Evolutionary conservation across 169 alveolate species (phyloP).

Genomic region (Babesia sp.): DNA sequence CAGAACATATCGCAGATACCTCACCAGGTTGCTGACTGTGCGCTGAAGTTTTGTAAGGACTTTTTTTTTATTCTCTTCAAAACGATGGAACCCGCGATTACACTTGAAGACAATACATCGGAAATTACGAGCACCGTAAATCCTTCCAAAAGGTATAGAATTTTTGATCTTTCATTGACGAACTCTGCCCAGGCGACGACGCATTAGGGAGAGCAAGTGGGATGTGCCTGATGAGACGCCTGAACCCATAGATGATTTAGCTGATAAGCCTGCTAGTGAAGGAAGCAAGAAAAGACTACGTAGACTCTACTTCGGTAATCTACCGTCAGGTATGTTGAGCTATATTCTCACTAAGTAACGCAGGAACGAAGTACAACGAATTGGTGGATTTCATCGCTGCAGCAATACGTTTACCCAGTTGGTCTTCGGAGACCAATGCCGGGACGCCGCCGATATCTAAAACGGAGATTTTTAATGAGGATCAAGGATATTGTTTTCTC

Average conservation of each 20-base stretch:
- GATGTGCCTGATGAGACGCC: conserved; percentile 38
- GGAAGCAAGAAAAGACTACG: conserved; percentile 70
- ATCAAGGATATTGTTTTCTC: conserved; percentile 78
- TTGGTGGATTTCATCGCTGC: conserved; percentile 68
- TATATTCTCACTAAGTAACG: background rate
- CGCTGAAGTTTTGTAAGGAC: background rate
- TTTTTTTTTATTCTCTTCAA: background rate
- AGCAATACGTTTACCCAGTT: conserved; percentile 62
- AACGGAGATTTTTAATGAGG: conserved; percentile 76
- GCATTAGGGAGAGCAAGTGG: conserved; percentile 67
- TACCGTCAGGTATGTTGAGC: conserved; percentile 63
- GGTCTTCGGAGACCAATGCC: conserved; percentile 25
- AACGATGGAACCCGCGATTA: background rate
- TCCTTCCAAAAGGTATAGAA: conserved; percentile 18
- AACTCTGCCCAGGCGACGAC: conserved; percentile 19
- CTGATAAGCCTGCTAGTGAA: conserved; percentile 59
- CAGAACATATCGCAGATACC: background rate
- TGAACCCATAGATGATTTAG: conserved; percentile 28
- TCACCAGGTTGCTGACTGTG: background rate
- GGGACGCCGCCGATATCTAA: conserved; percentile 66
- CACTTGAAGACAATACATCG: background rate
- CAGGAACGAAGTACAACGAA: conserved; percentile 70
- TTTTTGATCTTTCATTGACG: background rate
- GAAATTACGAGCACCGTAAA: background rate
- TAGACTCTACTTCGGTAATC: conserved; percentile 75